Conservation (phyloP, 2,329 filamentous ascomycete species). For the Paraphaeosphaeria minitans region DNA sequence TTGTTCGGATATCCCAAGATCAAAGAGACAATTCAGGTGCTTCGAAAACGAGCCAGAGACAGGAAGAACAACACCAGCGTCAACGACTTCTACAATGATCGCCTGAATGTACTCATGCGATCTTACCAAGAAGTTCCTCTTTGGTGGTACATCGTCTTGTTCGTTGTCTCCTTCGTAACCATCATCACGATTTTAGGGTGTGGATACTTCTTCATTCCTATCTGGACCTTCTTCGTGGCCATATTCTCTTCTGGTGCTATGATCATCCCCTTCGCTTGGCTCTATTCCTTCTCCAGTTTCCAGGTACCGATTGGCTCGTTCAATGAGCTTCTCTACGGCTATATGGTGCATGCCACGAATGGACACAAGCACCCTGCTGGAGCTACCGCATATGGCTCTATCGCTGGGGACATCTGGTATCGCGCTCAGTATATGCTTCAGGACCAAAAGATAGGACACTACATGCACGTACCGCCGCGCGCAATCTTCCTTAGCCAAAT, state of each 20-base stretch:
- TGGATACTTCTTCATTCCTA: conserved; percentile 62
- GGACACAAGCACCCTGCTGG: conserved; percentile 63
- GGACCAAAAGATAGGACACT: conserved; percentile 68
- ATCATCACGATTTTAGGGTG: conserved; percentile 59
- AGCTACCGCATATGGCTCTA: conserved; percentile 62
- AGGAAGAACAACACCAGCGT: conserved; percentile 32
- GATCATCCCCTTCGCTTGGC: conserved; percentile 63
- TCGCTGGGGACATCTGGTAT: conserved; percentile 65
- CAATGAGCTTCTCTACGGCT: conserved; percentile 64
- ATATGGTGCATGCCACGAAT: conserved; percentile 57
- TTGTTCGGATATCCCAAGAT: conserved; percentile 61
- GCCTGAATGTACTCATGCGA: conserved; percentile 64
- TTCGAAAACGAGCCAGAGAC: conserved; percentile 42
- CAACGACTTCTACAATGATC: conserved; percentile 63
- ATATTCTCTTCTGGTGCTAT: conserved; percentile 60
- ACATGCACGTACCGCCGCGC: conserved; percentile 65
- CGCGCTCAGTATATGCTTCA: conserved; percentile 57
- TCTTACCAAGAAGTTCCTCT: conserved; percentile 63
- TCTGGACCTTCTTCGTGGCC: conserved; percentile 65
- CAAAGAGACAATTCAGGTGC: conserved; percentile 52
- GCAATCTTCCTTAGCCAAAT: conserved; percentile 66
- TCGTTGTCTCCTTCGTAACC: conserved; percentile 55
- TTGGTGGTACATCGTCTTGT: conserved; percentile 63
- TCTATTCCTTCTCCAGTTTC: conserved; percentile 65
- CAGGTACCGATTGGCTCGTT: conserved; percentile 61